Evolutionary conservation across 179 eudicot species (phyloP).

Genomic region (Spinacia oleracea): DNA sequence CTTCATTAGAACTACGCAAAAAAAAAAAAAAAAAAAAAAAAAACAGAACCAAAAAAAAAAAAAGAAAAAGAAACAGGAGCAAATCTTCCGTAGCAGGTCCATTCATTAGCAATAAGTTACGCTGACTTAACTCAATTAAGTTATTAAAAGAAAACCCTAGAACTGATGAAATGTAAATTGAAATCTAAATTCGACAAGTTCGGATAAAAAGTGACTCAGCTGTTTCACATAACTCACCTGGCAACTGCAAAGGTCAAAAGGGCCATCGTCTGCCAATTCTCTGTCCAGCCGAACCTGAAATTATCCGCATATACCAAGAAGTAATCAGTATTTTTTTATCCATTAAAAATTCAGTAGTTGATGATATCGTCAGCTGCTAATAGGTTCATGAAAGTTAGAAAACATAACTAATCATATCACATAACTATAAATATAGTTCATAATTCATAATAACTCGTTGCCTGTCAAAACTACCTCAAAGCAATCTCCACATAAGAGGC

Average conservation of each 20-base stretch:
- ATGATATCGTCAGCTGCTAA: background rate
- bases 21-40: background rate
- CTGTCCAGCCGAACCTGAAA: conserved; percentile 76
- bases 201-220: background rate
- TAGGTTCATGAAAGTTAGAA: background rate
- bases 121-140: conserved; percentile 10
- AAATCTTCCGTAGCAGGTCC: background rate
- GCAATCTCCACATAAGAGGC: conserved; percentile 95
- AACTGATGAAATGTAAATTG: background rate
- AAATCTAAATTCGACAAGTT: background rate
- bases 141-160: background rate
- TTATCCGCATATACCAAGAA: conserved; percentile 19
- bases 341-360: background rate
- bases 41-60: too few species aligned
- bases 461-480: conserved; percentile 58
- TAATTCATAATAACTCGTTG: background rate
- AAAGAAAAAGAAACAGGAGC: background rate
- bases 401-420: too few species aligned
- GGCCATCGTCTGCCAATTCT: conserved; percentile 82
- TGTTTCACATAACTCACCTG: conserved; percentile 52
- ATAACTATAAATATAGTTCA: background rate
- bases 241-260: conserved; percentile 94
- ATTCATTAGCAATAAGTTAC: background rate
- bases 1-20: background rate
- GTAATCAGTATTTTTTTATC: background rate